These are phyloP conservation scores for Luffa aegyptiaca DNA, from an alignment of 306 rosid genomes.

Conservation along the genomic window DNA sequence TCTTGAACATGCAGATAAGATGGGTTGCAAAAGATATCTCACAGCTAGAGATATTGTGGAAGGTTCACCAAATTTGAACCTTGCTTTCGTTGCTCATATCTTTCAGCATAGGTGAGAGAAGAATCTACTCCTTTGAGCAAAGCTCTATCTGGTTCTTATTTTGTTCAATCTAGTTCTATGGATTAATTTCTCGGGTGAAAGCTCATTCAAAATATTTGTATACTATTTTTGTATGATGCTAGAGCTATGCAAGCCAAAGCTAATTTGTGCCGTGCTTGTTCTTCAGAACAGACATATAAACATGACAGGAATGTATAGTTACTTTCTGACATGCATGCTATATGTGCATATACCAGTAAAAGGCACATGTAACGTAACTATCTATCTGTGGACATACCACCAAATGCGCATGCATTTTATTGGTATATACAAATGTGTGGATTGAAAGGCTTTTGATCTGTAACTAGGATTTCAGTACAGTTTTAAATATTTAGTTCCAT, in stretches of 20 bases:
- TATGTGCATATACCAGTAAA: neutral
- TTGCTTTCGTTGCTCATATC: slow-evolving; percentile 93
- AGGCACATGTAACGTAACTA: neutral
- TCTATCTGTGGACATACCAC: neutral
- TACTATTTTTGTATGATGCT: neutral
- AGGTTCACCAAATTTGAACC: slow-evolving; percentile 97
- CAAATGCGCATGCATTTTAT: neutral
- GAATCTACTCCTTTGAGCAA: slow-evolving; percentile 9
- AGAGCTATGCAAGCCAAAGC: neutral
- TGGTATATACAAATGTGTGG: neutral
- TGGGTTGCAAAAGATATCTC: slow-evolving; percentile 92
- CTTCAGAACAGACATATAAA: neutral
- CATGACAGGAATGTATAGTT: neutral
- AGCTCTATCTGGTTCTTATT: neutral
- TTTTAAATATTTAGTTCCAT: neutral
- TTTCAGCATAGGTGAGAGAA: slow-evolving; percentile 84
- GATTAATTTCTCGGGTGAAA: neutral
- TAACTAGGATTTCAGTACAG: neutral
- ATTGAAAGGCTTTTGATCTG: neutral
- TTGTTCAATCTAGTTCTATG: neutral
- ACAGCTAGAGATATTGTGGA: slow-evolving; percentile 90
- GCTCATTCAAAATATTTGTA: neutral
- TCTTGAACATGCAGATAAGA: slow-evolving; percentile 83
- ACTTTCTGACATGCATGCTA: neutral
- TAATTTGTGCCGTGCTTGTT: neutral